Evolutionary conservation across 768 basidiomycete genomes (phyloP), one percentile per base, ranked within the genome.

Genomic region (Mrakia hoshinonis): DNA sequence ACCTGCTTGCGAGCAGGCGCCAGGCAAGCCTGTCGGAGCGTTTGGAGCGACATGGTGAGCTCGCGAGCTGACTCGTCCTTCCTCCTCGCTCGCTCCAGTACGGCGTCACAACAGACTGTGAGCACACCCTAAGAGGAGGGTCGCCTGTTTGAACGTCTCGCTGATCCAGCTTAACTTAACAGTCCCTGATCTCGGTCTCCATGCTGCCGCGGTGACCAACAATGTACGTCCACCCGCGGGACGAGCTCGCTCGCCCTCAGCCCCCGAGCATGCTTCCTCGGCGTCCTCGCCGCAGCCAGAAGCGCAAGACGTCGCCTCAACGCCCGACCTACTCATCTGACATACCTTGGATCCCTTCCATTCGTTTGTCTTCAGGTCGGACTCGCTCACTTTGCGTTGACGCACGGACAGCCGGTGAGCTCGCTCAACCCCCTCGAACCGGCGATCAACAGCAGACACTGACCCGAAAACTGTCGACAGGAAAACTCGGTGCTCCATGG

Each of bases 401-500:
- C 87, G 2, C 89, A 94, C 76, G 95, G 95, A 10, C 96, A 98
- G 76, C 95, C 96, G 12, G 87, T 95, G 80, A 29, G 64, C n/a
- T n/a, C n/a, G 2, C 2, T 24, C 24, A 2, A n/a, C 9, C 6
- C 43, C 18, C n/a, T 6, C 39, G n/a, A 47, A 13, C 15, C 34
- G 10, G 26, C 26, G 43, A 22, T n/a, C 4, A 15, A 18, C 18
- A 34, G 64, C 46, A 46, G 39, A 48, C 24, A 36, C 10, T 24
- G 24, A 22, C 22, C 11, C 7, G 18, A 24, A 5, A 11, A 12
- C 15, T 9, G 5, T 36, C 18, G 29, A 38, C 31, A 65, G 49
- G 63, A 73, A 51, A 97, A 99, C 80, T 90, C 92, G 5, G 91
- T 96, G 39, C 85, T 97, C 67, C 91, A 95, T 77, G 96, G 96